phyloP scores from a whole-genome alignment of 257 asterid species.

The Plantago major region DNA sequence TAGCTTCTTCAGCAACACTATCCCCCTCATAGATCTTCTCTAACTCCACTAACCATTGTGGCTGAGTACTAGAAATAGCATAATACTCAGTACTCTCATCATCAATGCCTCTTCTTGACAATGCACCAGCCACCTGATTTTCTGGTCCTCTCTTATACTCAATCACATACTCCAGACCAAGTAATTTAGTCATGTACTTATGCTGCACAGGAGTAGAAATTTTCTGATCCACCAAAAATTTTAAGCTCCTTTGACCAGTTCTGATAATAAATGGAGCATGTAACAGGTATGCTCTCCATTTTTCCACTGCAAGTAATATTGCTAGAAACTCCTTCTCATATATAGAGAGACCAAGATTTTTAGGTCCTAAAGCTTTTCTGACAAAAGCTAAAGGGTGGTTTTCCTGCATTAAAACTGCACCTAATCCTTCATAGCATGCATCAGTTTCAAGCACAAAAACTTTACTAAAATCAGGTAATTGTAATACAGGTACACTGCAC shows the following conservation, averaged over 20 bases:
- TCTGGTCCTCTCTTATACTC: no score
- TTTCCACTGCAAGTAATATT: not conserved
- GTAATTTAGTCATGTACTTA: not conserved
- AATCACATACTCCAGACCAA: not conserved
- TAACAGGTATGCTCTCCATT: not conserved
- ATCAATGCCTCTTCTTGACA: not conserved
- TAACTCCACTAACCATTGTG: not conserved
- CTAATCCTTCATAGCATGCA: no score
- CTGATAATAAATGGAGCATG: not conserved
- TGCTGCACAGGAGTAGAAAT: not conserved
- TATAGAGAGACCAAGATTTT: not conserved
- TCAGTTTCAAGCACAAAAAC: not conserved
- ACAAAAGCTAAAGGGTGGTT: no score
- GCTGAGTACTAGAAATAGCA: not conserved
- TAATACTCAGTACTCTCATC: no score
- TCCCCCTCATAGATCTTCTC: not conserved
- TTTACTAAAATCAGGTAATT: not conserved
- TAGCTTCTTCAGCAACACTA: not conserved
- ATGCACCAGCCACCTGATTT: not conserved
- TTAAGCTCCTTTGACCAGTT: no score
- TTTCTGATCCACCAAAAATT: no score
- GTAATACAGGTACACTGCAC: not conserved
- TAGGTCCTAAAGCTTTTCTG: not conserved
- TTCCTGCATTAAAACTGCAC: no score
- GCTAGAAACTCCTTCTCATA: constrained; percentile 7